Base-by-base conservation (phyloP, 345 rosid species). In the Psidium friedrichsthalianum region DNA sequence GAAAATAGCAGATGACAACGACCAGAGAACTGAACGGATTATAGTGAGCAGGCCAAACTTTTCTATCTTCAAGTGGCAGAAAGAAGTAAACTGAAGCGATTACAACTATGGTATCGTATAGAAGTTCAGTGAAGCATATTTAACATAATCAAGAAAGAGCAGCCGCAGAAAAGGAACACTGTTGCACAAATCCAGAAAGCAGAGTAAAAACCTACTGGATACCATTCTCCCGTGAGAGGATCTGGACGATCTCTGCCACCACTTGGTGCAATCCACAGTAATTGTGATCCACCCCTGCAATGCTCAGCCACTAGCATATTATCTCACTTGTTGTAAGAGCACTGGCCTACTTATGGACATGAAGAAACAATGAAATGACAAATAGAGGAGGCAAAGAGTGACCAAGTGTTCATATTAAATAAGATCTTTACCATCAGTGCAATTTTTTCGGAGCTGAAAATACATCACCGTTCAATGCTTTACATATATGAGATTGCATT, bases 191-290 rank as follows among this genome's bases (percentile, higher is more conserved):
- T 15, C 61, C 44, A 69, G 78, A 69, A 11, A 76, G 54, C 20
- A 5, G 40, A 18, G 64, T 51, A 85, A 24, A 85, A 84, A 92
- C 98, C 92, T 90, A 97, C 98, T 49, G 98, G 98, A 91, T 82
- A 85, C 96, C 98, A 95, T 88, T 95, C 98, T 89, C 90, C 93
- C 29, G 98, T 93, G 56, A 83, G 86, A 86, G 95, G 93, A 93
- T 97, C 92, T 25, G 98, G 99, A 25, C 98, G 98, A 89, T 97
- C 99, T 86, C 98, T 94, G 84, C 99, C 99, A 86, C 99, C 99
- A 82, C 98, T 97, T 84, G 99, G 98, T 57, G 99, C 95, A 87
- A 97, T 95, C 99, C 99, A 97, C 81, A 97, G 89, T 84, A 95
- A 78, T 84, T 92, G 93, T 49, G 98, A 94, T 51, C 98, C 99